phyloP scores from a whole-genome alignment of 2,329 filamentous ascomycete species.

The Parasarocladium wereldwijsianum region DNA sequence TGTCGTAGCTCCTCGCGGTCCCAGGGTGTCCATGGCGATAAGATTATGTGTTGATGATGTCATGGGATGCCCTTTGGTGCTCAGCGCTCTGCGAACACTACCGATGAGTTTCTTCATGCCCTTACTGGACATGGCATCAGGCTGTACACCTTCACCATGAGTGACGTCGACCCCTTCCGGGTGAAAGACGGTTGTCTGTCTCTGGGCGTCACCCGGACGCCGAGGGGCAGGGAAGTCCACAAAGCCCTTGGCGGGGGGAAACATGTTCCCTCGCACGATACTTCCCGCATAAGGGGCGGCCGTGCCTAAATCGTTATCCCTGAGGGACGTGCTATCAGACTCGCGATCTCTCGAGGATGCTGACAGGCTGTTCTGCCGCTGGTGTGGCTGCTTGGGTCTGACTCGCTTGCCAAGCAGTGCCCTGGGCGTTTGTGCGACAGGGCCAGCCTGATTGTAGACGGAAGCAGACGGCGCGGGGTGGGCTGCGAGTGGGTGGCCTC shows the following conservation, averaged over 20 bases:
- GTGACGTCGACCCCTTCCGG: constrained; percentile 22
- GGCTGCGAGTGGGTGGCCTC: constrained; percentile 30
- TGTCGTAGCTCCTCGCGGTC: constrained; percentile 36
- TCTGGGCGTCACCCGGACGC: constrained; percentile 31
- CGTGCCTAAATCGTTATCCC: constrained; percentile 42
- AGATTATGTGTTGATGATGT: constrained; percentile 31
- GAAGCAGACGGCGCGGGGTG: constrained; percentile 42
- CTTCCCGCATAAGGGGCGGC: constrained; percentile 62
- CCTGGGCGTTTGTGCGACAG: constrained; percentile 43
- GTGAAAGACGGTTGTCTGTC: constrained; percentile 39
- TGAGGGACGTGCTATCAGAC: constrained; percentile 32
- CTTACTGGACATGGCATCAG: constrained; percentile 48
- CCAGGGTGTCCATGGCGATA: constrained; percentile 31
- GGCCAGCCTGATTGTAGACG: constrained; percentile 28
- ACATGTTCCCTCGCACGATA: constrained; percentile 72
- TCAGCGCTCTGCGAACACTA: constrained; percentile 70
- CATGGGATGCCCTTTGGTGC: constrained; percentile 36
- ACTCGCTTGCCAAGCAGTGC: constrained; percentile 43
- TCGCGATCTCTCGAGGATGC: constrained; percentile 66
- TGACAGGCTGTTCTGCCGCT: constrained; percentile 74
- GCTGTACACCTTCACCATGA: too few relatives aligned
- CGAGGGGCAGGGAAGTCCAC: constrained; percentile 46
- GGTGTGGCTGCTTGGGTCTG: constrained; percentile 48
- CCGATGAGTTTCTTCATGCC: constrained; percentile 79
- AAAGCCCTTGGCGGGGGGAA: constrained; percentile 70